phyloP scores from a whole-genome alignment of 371 early-diverging fungal genomes.

The Umbelopsis sp. region DNA sequence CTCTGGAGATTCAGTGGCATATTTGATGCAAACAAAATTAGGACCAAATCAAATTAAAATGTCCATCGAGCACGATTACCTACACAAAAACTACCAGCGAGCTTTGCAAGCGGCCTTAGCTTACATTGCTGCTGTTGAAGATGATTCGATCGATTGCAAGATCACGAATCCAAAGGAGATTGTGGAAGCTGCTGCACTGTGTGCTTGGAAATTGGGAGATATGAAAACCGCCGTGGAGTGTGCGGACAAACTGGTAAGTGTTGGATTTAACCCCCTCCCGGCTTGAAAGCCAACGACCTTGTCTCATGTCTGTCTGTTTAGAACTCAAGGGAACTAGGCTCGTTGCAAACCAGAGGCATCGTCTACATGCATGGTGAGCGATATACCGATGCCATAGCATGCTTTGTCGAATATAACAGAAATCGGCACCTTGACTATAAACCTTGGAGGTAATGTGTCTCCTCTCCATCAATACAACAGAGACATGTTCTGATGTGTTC shows the following conservation, averaged over 20 bases:
- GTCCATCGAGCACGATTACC: constrained; percentile 47
- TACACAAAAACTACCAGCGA: constrained; percentile 40
- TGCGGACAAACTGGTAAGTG: constrained; percentile 36
- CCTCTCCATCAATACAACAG: no score
- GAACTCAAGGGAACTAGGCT: constrained; percentile 40
- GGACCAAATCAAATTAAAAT: constrained; percentile 47
- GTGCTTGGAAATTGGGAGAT: constrained; percentile 35
- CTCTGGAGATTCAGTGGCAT: constrained; percentile 27
- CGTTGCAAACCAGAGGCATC: constrained; percentile 32
- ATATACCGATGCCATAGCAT: constrained; percentile 36
- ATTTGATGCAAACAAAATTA: constrained; percentile 41
- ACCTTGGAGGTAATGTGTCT: constrained; percentile 28
- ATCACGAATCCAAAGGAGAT: constrained; percentile 42
- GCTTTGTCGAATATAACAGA: constrained; percentile 36
- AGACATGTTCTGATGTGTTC: no score
- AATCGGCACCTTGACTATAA: constrained; percentile 42
- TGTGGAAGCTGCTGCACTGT: constrained; percentile 44
- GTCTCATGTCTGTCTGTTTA: constrained; percentile 12
- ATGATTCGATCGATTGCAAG: constrained; percentile 33
- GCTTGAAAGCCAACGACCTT: background rate
- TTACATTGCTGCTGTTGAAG: constrained; percentile 36
- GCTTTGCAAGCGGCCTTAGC: constrained; percentile 36
- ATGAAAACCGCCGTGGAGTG: constrained; percentile 35
- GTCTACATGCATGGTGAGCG: constrained; percentile 40
- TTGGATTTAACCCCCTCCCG: background rate